Percentiles rank a stretch among this genome's conserved stretches.
These are phyloP conservation scores for Ricinus communis DNA, from an alignment of 345 rosid species.

Conservation along the genomic window DNA sequence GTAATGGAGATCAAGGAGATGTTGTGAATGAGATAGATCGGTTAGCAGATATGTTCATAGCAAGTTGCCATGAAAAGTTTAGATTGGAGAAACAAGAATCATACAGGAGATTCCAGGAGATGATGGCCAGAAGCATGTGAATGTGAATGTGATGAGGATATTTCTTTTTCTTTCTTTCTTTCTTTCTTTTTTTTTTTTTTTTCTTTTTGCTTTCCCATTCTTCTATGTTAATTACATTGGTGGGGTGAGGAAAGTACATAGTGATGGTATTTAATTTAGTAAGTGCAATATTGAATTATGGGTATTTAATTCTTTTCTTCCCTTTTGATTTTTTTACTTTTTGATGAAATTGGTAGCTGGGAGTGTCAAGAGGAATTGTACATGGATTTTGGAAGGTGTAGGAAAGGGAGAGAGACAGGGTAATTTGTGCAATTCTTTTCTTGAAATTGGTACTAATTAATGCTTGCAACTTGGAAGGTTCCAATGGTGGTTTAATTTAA, in stretches of 20 bases:
- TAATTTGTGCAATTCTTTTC: background rate
- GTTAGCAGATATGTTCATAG: constrained; percentile 82
- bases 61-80: constrained; percentile 82
- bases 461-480: constrained; percentile 2
- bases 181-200: background rate
- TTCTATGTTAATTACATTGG: constrained; percentile 27
- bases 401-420: background rate
- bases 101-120: constrained; percentile 81
- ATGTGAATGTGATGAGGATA: background rate
- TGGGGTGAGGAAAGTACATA: constrained; percentile 24
- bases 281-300: background rate
- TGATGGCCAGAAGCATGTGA: constrained; percentile 71
- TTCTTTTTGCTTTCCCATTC: constrained; percentile 23
- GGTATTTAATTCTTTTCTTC: background rate
- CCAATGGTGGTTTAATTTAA: background rate
- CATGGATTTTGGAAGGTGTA: background rate
- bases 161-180: background rate
- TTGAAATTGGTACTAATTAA: background rate
- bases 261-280: background rate
- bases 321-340: background rate
- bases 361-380: constrained; percentile 6
- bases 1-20: constrained; percentile 2
- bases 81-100: constrained; percentile 94
- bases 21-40: constrained; percentile 64
- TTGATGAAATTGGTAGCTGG: background rate